Percentiles rank a stretch among this genome's conserved stretches.
Evolutionary conservation across 371 early-diverging fungal species (phyloP).

Genomic region (Mortierella sp.): DNA sequence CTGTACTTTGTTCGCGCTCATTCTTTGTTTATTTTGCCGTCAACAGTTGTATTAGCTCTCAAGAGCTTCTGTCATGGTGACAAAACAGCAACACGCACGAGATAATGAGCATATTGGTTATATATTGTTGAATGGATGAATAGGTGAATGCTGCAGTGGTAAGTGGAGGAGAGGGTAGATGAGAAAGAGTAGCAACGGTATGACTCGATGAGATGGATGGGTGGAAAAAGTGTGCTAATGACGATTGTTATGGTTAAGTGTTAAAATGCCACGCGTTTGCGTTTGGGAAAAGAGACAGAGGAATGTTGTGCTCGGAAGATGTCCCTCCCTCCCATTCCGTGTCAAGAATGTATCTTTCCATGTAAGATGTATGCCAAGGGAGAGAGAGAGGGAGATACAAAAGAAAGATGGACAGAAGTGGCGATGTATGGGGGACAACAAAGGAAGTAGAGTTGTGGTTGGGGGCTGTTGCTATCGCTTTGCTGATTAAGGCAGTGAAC

Average conservation of each 20-base stretch:
- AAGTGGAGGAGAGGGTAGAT: background rate
- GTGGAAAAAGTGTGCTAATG: background rate
- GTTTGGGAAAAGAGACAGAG: background rate
- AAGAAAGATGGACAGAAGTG: background rate
- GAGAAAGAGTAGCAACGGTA: background rate
- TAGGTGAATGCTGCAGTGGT: background rate
- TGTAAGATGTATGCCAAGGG: background rate
- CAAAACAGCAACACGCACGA: conserved; percentile 12
- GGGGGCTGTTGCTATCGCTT: background rate
- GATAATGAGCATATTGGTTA: background rate
- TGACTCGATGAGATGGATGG: background rate
- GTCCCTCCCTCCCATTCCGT: background rate
- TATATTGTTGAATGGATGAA: background rate
- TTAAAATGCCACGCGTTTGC: background rate
- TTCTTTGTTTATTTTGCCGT: background rate
- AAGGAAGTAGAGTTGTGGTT: background rate
- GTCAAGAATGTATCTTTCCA: background rate
- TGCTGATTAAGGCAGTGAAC: background rate
- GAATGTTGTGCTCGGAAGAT: background rate
- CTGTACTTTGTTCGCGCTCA: background rate
- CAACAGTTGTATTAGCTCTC: background rate
- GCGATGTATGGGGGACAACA: background rate
- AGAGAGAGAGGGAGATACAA: background rate
- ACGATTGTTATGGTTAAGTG: background rate
- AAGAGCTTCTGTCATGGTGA: background rate